Evolutionary conservation across 202 grass and related monocot species (phyloP), one percentile per base, ranked within the genome.

Genomic region (Digitaria exilis): DNA sequence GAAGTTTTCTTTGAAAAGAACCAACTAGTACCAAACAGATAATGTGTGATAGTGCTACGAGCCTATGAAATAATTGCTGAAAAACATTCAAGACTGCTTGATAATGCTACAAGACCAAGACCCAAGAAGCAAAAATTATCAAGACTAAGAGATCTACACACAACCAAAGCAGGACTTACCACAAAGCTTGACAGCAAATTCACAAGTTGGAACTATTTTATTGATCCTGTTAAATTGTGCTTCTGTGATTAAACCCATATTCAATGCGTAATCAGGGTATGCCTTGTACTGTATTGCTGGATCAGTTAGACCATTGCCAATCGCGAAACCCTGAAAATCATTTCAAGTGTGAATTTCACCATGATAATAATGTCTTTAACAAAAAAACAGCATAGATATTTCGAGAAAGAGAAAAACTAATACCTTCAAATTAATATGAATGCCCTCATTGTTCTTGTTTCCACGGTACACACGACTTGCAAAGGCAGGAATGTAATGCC

Each of bases 371-470:
- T 59, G n/a, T 35, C 10, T 16, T 68, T 34, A 71, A 9, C 2
- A n/a, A 9, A 46, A 52, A 54, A 34, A 63, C 0, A 6, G 12
- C 14, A 44, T 16, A 49, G n/a, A 48, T 54, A 65, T 6, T 88
- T 71, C 8, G 1, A 81, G 69, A 78, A 58, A 84, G 48, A 71
- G 48, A 83, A 29, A 43, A 76, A 73, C 15, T 22, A 69, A 12
- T 88, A 95, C 92, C 88, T 97, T 97, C 73, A 97, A 69, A 66
- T 95, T 97, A 76, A 95, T 97, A 73, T 93, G 90, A 87, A 94
- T 86, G 77, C 95, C 92, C 45, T 95, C 92, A 3, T 88, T 97
- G 57, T 89, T 82, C 82, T 95, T 95, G 90, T 97, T 97, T 71
- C 92, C 92, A 14, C 86, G 85, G 73, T 94, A 73, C 24, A 95